Evolutionary conservation across 2,329 filamentous ascomycete species (phyloP).

Genomic region (Neopestalotiopsis clavispora): DNA sequence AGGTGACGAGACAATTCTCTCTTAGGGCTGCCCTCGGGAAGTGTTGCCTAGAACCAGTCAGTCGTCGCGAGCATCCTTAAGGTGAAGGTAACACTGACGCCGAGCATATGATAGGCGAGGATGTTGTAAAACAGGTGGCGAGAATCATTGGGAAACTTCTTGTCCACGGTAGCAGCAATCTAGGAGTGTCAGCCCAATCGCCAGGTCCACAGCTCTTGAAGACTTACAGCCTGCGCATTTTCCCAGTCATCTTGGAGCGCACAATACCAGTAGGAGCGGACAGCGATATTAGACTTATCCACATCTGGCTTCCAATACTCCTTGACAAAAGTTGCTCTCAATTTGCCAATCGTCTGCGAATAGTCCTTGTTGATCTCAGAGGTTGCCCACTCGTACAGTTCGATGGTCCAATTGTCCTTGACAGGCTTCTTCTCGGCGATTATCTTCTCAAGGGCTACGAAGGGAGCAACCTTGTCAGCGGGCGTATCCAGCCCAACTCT

Average conservation of each 20-base stretch:
- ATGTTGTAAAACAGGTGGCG: slow-evolving; percentile 61
- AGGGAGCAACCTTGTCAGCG: slow-evolving; percentile 47
- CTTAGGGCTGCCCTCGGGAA: slow-evolving; percentile 1
- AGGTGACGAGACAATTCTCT: slow-evolving; percentile 16
- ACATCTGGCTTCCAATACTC: slow-evolving; percentile 45
- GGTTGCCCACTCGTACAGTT: slow-evolving; percentile 61
- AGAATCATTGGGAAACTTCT: slow-evolving; percentile 53
- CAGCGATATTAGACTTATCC: slow-evolving; percentile 42
- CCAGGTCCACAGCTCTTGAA: background rate
- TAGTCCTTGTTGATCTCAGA: slow-evolving; percentile 48
- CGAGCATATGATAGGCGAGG: slow-evolving; percentile 55
- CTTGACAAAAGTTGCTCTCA: slow-evolving; percentile 58
- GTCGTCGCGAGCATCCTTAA: background rate
- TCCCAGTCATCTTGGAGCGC: slow-evolving; percentile 59
- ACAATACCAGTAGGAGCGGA: slow-evolving; percentile 56
- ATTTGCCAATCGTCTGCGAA: slow-evolving; percentile 51
- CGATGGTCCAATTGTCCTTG: slow-evolving; percentile 55
- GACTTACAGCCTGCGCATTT: slow-evolving; percentile 59
- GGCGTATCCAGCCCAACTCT: slow-evolving; percentile 58
- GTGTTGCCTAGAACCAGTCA: background rate
- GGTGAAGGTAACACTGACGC: slow-evolving; percentile 38
- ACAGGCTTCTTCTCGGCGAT: slow-evolving; percentile 51
- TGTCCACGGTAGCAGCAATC: slow-evolving; percentile 60
- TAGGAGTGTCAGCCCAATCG: slow-evolving; percentile 30
- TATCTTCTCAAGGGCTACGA: slow-evolving; percentile 50